Percentiles rank a stretch among this genome's conserved stretches.
Conservation (phyloP, 257 asterid genomes). For the Solanum okadae region DNA sequence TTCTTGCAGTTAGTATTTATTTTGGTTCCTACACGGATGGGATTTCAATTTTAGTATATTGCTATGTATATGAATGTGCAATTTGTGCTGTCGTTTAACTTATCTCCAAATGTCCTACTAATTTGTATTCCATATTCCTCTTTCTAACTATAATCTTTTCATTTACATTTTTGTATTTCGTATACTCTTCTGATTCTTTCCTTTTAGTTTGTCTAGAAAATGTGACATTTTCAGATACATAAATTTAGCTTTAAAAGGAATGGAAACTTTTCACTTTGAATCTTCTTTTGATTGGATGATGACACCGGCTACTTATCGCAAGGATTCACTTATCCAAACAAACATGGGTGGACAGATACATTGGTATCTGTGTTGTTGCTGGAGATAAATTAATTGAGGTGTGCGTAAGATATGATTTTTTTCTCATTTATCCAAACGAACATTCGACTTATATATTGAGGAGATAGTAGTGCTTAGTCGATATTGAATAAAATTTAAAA, state of each 20-base stretch:
- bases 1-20: neutral
- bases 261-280: neutral
- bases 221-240: neutral
- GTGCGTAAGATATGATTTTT: fast-evolving
- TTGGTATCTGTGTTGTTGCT: neutral
- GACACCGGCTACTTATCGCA: neutral
- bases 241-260: neutral
- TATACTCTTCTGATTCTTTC: neutral
- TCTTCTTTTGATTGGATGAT: neutral
- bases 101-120: neutral
- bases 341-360: neutral
- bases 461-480: neutral
- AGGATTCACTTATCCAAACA: neutral
- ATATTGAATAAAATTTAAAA: neutral
- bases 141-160: neutral
- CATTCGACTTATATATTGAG: neutral
- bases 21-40: neutral
- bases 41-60: neutral
- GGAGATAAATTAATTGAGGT: neutral
- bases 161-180: neutral
- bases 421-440: neutral
- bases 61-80: neutral
- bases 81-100: neutral
- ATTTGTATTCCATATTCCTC: too few species aligned
- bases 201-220: neutral